Percentiles rank a stretch among this genome's conserved stretches.
These are phyloP conservation scores for Boechera divaricarpa DNA, from an alignment of 345 rosid species.

Conservation along the genomic window DNA sequence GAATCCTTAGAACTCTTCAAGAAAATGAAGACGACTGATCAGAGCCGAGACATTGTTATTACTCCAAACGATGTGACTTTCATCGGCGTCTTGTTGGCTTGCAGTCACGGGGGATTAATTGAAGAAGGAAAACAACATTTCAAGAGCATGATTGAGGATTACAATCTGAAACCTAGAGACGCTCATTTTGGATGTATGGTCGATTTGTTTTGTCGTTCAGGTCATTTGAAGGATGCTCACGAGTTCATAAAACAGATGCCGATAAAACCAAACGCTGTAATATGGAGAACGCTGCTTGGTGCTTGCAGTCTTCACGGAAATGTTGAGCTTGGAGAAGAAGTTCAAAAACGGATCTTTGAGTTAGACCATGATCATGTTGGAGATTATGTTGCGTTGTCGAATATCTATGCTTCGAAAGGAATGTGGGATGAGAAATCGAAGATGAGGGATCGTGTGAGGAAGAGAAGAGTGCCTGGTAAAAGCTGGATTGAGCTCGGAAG, in stretches of 20 bases:
- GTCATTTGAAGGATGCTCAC: constrained; percentile 47
- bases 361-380: constrained; percentile 42
- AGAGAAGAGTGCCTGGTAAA: constrained; percentile 53
- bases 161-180: constrained; percentile 49
- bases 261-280: constrained; percentile 39
- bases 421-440: constrained; percentile 47
- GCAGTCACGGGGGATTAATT: constrained; percentile 52
- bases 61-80: constrained; percentile 53
- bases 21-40: constrained; percentile 40
- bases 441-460: constrained; percentile 44
- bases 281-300: constrained; percentile 50
- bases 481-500: constrained; percentile 49
- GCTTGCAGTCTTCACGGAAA: constrained; percentile 44
- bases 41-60: constrained; percentile 5
- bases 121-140: constrained; percentile 48
- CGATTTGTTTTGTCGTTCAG: constrained; percentile 49
- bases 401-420: constrained; percentile 51
- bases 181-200: constrained; percentile 55
- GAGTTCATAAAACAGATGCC: constrained; percentile 46
- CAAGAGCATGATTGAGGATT: constrained; percentile 47
- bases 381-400: constrained; percentile 49
- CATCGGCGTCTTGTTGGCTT: constrained; percentile 56
- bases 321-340: constrained; percentile 45
- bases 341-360: constrained; percentile 40
- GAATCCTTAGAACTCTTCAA: constrained; percentile 46